Evolutionary conservation across 352 stramenopile species (phyloP), one percentile per base, ranked within the genome.

Genomic region (Globisporangium recalcitrans): DNA sequence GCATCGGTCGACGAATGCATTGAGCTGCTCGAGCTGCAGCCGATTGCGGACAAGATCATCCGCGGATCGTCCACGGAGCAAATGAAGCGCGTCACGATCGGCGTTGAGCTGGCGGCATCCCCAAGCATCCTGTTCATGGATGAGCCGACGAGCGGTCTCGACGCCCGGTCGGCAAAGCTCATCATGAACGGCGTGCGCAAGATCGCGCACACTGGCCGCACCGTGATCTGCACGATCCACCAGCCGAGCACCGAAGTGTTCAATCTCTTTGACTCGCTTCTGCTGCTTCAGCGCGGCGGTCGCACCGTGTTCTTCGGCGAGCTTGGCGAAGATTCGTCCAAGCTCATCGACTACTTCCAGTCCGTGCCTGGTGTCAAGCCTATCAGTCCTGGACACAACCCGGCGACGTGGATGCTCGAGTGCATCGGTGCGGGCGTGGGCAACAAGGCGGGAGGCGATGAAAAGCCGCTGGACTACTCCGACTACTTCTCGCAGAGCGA

Each of bases 151-250:
- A 91, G 72, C 54, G 92, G 92, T 6, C 66, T 98, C 11, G 93
- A 98, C 63, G 84, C 81, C 5, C 93, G 82, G 55, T 85, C 75
- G 3, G 93, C 93, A 19, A 86, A 96, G 47, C 72, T 93, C 51
- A 71, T 97, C 21, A 91, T 97, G 64, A 79, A 85, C n/a, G 77
- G 93, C 1, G 75, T 97, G 19, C 88, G 91, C 55, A 94, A 95
- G 60, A 83, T 97, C 52, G 88, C 90, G 11, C 63, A 72, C 52
- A 78, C 77, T 5, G 87, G 88, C 1, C 67, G 78, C 19, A 93
- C 82, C 3, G 77, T 98, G 31, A 72, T 97, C 0, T 97, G 93
- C 56, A 97, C 90, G 7, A 98, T 98, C 67, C 92, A 98, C 64
- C 92, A 98, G 68, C 92, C 92, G 16, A 84, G 75, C 21, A 85